phyloP scores from a whole-genome alignment of 2,329 filamentous ascomycete genomes.

The Fusarium haematococcum region DNA sequence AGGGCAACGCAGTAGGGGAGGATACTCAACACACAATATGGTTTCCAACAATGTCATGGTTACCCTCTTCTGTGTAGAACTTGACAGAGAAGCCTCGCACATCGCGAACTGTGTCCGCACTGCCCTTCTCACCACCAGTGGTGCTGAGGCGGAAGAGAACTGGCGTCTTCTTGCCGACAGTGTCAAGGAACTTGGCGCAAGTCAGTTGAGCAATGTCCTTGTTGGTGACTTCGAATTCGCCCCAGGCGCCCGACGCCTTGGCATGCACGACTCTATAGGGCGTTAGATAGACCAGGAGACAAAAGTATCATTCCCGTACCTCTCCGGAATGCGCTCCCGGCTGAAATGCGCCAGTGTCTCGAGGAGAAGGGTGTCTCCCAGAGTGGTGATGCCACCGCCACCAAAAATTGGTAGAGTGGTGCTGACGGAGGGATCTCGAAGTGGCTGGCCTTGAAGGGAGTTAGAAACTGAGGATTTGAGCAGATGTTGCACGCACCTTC shows the following conservation, averaged over 20 bases:
- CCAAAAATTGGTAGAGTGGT: not conserved
- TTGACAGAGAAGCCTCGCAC: constrained; percentile 73
- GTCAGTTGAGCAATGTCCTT: constrained; percentile 66
- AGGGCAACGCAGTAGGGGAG: not conserved
- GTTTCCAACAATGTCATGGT: constrained; percentile 8
- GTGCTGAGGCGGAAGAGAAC: constrained; percentile 77
- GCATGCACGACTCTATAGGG: constrained; percentile 46
- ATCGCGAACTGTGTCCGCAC: constrained; percentile 74
- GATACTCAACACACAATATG: not conserved
- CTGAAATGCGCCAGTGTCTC: not conserved
- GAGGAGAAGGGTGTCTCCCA: not conserved
- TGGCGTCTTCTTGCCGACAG: constrained; percentile 64
- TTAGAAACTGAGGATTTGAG: not conserved
- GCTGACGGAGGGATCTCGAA: not conserved
- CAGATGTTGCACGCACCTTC: not conserved
- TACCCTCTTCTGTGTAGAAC: constrained; percentile 73
- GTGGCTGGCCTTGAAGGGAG: not conserved
- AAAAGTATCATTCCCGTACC: not conserved
- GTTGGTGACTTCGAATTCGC: constrained; percentile 67
- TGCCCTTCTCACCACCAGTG: constrained; percentile 74
- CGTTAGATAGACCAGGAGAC: not conserved
- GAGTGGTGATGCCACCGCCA: not conserved
- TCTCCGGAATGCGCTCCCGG: not conserved
- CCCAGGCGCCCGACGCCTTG: constrained; percentile 57
- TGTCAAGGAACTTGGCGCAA: constrained; percentile 61